Evolutionary conservation across 2,329 filamentous ascomycete genomes (phyloP), one percentile per base, ranked within the genome.

Genomic region (Ophiostoma fasciatum): DNA sequence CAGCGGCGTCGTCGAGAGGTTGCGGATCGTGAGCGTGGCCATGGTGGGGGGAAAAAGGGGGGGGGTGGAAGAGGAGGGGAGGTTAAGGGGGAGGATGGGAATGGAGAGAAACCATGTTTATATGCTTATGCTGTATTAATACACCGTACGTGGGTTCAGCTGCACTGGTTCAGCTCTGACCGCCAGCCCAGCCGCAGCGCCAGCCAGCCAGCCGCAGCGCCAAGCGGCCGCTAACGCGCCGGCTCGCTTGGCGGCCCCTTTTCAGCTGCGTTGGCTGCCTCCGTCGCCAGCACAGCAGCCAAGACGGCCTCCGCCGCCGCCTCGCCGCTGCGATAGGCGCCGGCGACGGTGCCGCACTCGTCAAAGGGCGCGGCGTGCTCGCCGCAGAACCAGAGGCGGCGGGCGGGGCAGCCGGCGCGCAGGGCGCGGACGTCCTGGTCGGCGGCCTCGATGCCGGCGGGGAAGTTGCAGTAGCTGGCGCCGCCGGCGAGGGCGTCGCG

Each of bases 1-100:
- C 37, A 94, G 62, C n/a, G 74, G 66, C 33, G 71, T 76, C 39
- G 71, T 64, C 30, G 82, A 88, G 45, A 93, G 62, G 56, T 94
- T 94, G 49, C 87, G 83, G 49, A 94, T 72, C 5, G 71, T 81
- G 46, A 94, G 61, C 39, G 60, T 56, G 14, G 61, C 56, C 66
- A 70, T 71, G 38, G 39, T n/a, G n/a, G n/a, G n/a, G n/a, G n/a
- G n/a, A n/a, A n/a, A n/a, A n/a, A n/a, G n/a, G n/a, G n/a, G n/a
- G n/a, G n/a, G n/a, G n/a, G n/a, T n/a, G n/a, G n/a, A n/a, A n/a
- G n/a, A n/a, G n/a, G n/a, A n/a, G n/a, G n/a, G n/a, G n/a, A n/a
- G n/a, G n/a, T n/a, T n/a, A n/a, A n/a, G n/a, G n/a, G n/a, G n/a
- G n/a, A n/a, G n/a, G n/a, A n/a, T n/a, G n/a, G n/a, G n/a, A n/a